Base-by-base conservation (phyloP, 768 basidiomycete species). In the Mycena pura region DNA sequence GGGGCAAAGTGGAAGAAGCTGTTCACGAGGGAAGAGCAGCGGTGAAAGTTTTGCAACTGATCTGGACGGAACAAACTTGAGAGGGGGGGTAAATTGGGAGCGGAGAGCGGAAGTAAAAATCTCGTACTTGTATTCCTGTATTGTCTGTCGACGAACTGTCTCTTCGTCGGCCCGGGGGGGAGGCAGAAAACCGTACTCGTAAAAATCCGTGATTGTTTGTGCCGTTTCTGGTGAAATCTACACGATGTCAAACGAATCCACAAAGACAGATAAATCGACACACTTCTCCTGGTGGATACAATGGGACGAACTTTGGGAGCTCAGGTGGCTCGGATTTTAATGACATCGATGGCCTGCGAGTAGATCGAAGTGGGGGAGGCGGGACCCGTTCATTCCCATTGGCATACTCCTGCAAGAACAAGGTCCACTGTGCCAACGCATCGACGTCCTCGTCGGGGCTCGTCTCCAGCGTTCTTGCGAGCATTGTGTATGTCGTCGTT, bases 151-250 rank as follows among this genome's bases (percentile, higher is more conserved):
- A 5, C 61, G 48, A 14, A 45, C 44, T 8, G 25, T 34, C 41
- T 62, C 61, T 41, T 57, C 54, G 49, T 62, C 61, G 25, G 61
- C 61, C 1, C 61, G 55, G 13, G 62, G 62, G 4, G 62, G 57
- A 17, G 62, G 62, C 13, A 64, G 46, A 17, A 64, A 64, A 17
- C 51, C 46, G n/a, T 54, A 47, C 15, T 59, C 39, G 31, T 64
- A 64, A 32, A 64, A 64, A 29, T 58, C 47, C 19, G 62, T 57
- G 31, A 64, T 50, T 2, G 32, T 44, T 19, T 36, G 36, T 24
- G 62, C 62, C 3, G 51, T 59, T 17, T 21, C 57, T 1, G 46
- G 39, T 6, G 57, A 54, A 5, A 60, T 64, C 54, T 62, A 28
- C 32, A 27, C 9, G 17, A 5, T 28, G n/a, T 21, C 10, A 27